Base-by-base conservation (phyloP, 768 basidiomycete species). In the Mycena sanguinolenta region DNA sequence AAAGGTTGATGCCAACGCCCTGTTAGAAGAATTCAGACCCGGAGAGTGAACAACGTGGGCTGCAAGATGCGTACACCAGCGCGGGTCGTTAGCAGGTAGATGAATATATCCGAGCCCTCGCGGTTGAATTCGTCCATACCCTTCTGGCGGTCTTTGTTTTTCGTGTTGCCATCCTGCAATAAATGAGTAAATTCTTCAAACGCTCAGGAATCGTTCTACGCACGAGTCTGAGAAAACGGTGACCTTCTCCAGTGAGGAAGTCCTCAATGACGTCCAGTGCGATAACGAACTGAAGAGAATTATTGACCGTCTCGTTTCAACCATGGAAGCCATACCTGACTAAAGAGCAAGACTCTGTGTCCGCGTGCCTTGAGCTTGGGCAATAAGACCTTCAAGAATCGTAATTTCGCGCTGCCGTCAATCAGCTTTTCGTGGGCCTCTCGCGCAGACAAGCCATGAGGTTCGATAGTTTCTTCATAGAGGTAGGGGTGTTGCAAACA, bases 41-140 rank as follows among this genome's bases (percentile, higher is more conserved):
- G 69, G 53, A 69, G 36, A 27, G 64, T 32, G 23, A 32, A 52
- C 49, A n/a, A 42, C 16, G 23, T n/a, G 21, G 19, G 16, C 16
- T 23, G 44, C 50, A 30, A 25, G 25, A 21, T 65, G 74, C 84
- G 68, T 79, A 87, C 87, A 19, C 97, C 97, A 49, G 97, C 98
- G 34, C 97, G 90, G 39, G 97, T 95, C 5, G 95, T 93, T 46
- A 99, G 85, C 2, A 99, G 84, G 80, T 95, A 99, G 71, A 99
- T 91, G 79, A 97, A 97, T 63, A 92, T 82, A 58, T 97, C 95
- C 2, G 97, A 98, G 39, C 87, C 88, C 5, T 91, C 91, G 44
- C 89, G 91, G 80, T 99, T 98, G 85, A 94, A 99, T 71, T 91
- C 91, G 74, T 99, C 98, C 91, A 99, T 98, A 57, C 90, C 91